phyloP scores from a whole-genome alignment of 2,329 filamentous ascomycete species.

The Cordyceps pruinosa region DNA sequence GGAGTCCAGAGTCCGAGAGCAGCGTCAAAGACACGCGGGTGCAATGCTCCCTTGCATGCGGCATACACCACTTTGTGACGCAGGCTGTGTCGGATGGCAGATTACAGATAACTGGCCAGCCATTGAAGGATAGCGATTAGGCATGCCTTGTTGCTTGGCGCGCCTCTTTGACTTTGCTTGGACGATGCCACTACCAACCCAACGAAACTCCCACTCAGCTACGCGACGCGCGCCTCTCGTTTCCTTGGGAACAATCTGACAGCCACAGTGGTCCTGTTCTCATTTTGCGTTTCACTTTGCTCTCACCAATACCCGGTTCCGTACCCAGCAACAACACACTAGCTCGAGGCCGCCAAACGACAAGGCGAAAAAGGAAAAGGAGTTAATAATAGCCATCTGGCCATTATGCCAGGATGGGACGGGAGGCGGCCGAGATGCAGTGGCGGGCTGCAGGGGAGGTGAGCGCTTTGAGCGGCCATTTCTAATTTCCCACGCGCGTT shows the following conservation, averaged over 20 bases:
- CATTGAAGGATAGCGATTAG: too few relatives aligned
- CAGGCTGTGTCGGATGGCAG: too few relatives aligned
- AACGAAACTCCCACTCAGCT: background rate
- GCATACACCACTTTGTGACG: too few relatives aligned
- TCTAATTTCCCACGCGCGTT: background rate
- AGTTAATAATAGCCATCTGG: background rate
- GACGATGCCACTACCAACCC: background rate
- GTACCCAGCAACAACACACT: background rate
- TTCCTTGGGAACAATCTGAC: background rate
- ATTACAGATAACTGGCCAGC: background rate
- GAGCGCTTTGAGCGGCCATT: background rate
- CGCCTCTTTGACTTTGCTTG: too few relatives aligned
- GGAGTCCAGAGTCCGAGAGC: too few relatives aligned
- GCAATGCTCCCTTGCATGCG: too few relatives aligned
- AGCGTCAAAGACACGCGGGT: too few relatives aligned
- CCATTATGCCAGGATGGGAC: background rate
- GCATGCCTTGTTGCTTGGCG: too few relatives aligned
- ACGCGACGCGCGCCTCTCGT: background rate
- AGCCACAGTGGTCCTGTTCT: background rate
- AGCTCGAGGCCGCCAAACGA: background rate
- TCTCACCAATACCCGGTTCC: too few relatives aligned
- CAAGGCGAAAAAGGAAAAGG: background rate
- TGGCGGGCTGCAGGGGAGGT: background rate
- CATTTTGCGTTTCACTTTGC: background rate
- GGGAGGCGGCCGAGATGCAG: background rate